phyloP scores from a whole-genome alignment of 495 filamentous ascomycete species.

The Melanomma pulvis-pyrius region DNA sequence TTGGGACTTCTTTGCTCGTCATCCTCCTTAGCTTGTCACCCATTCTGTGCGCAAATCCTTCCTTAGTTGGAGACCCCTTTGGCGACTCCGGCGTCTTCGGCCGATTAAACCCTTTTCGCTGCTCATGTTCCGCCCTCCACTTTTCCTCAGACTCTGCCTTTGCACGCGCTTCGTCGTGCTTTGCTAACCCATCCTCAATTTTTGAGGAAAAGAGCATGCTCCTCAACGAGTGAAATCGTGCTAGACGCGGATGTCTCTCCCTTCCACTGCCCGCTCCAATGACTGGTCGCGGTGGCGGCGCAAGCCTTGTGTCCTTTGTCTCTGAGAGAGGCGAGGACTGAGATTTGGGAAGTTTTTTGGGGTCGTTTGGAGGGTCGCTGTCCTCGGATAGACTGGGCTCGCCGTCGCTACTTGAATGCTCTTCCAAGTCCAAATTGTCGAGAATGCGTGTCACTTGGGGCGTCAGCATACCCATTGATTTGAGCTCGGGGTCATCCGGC shows the following conservation, averaged over 20 bases:
- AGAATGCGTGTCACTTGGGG: slow-evolving; percentile 26
- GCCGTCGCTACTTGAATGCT: not conserved
- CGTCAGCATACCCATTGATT: slow-evolving; percentile 10
- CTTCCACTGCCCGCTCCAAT: not conserved
- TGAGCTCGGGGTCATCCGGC: not conserved
- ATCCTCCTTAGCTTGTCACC: slow-evolving; percentile 17
- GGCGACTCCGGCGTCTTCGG: slow-evolving; percentile 28
- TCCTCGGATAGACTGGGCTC: slow-evolving; percentile 4
- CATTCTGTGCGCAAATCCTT: slow-evolving; percentile 15
- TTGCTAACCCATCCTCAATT: slow-evolving; percentile 7
- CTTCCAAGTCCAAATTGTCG: slow-evolving; percentile 14
- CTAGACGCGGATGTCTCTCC: slow-evolving; percentile 24
- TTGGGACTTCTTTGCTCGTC: slow-evolving; percentile 20
- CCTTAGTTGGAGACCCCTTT: slow-evolving; percentile 11
- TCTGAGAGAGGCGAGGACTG: not conserved
- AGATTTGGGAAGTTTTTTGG: not conserved
- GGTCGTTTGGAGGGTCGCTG: not conserved
- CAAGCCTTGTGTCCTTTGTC: not conserved
- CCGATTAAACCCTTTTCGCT: slow-evolving; percentile 15
- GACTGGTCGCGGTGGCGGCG: not conserved
- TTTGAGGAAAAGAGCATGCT: slow-evolving; percentile 23
- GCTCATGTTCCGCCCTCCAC: slow-evolving; percentile 17
- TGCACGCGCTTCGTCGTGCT: not conserved
- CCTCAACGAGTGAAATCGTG: slow-evolving; percentile 24
- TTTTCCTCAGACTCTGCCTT: slow-evolving; percentile 13